These are phyloP conservation scores for Rhynchospora tenuis DNA, from an alignment of 176 grass and related monocot species.

Conservation along the genomic window DNA sequence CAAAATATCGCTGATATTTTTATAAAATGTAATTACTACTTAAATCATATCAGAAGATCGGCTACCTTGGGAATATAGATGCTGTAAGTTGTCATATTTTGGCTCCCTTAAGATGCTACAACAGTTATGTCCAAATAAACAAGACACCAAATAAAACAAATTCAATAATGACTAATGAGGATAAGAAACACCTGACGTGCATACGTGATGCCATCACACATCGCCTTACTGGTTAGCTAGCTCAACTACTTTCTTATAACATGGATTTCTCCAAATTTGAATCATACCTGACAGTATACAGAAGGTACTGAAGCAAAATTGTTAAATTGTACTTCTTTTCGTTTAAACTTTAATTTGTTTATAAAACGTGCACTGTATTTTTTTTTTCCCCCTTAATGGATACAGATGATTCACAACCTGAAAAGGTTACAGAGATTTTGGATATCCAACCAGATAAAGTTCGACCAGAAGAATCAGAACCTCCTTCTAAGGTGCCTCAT, in stretches of 20 bases:
- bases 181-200: conserved; percentile 51
- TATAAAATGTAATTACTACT: too few relatives aligned
- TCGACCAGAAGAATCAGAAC: neutral
- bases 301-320: neutral
- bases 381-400: neutral
- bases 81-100: too few relatives aligned
- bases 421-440: conserved; percentile 56
- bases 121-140: conserved; percentile 61
- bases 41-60: too few relatives aligned
- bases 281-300: neutral
- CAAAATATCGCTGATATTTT: too few relatives aligned
- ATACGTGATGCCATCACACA: conserved; percentile 55
- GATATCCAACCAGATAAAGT: conserved; percentile 27
- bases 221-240: too few relatives aligned
- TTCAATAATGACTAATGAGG: conserved; percentile 51
- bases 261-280: neutral
- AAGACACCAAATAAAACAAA: conserved; percentile 56
- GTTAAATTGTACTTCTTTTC: neutral
- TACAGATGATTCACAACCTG: conserved; percentile 60
- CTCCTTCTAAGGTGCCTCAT: neutral
- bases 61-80: too few relatives aligned
- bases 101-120: conserved; percentile 45
- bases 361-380: too few relatives aligned
- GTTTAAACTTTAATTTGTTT: too few relatives aligned
- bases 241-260: conserved; percentile 26